These are phyloP conservation scores for Fusarium temperatum DNA, from an alignment of 2,329 filamentous ascomycete genomes.

Conservation along the genomic window DNA sequence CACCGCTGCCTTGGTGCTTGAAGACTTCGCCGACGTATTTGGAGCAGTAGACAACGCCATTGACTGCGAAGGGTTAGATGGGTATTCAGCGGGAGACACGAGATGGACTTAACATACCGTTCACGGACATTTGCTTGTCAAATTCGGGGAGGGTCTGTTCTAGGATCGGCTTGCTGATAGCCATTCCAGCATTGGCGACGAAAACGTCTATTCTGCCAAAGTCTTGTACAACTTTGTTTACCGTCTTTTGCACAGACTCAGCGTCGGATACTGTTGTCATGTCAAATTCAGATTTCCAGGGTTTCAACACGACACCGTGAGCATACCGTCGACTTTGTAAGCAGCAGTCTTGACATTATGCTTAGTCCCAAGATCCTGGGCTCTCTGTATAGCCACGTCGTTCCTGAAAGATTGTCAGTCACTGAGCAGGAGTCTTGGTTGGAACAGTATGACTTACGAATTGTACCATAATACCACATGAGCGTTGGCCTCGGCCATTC, in stretches of 20 bases:
- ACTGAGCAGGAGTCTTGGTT: neutral
- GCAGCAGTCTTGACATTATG: neutral
- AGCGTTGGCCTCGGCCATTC: slow-evolving; percentile 55
- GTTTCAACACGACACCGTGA: no score
- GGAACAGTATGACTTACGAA: neutral
- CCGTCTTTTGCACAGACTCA: neutral
- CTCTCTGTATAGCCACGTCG: neutral
- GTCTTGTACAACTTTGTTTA: neutral
- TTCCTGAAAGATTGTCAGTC: neutral
- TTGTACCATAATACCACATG: slow-evolving; percentile 48
- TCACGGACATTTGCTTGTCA: slow-evolving; percentile 59
- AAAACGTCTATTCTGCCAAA: neutral
- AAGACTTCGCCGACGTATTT: slow-evolving; percentile 55
- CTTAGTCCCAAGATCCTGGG: neutral
- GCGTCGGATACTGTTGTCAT: neutral
- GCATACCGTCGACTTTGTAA: neutral
- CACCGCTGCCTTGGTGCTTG: slow-evolving; percentile 52
- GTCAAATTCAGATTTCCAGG: neutral
- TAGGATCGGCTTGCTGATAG: slow-evolving; percentile 62
- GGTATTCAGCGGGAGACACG: rapidly evolving
- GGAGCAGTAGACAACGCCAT: slow-evolving; percentile 55
- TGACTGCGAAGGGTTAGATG: slow-evolving; percentile 39
- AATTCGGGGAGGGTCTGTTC: slow-evolving; percentile 63
- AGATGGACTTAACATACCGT: slow-evolving; percentile 40
- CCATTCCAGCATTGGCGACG: neutral